Conservation (phyloP, 805 yeast genomes). For the Ogataea minuta region DNA sequence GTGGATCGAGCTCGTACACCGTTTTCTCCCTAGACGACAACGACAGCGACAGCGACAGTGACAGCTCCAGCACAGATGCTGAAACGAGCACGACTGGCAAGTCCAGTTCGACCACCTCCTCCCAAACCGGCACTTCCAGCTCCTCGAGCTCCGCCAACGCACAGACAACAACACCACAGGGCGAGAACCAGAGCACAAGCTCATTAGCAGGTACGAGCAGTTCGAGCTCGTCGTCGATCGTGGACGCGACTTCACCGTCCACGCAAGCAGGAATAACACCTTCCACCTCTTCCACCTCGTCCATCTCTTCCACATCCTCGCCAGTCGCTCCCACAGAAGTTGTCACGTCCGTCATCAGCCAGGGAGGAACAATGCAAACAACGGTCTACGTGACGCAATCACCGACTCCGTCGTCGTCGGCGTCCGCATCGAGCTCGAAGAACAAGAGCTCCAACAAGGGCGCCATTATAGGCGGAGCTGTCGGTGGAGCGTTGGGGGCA, state of each 20-base stretch:
- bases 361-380: constrained; percentile 27
- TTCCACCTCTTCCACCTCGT: constrained; percentile 9
- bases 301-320: constrained; percentile 16
- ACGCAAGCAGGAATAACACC: no score
- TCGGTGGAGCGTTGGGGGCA: constrained; percentile 36
- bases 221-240: no score
- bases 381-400: constrained; percentile 30
- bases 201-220: no score
- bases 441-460: constrained; percentile 31
- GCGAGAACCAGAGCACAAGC: no score
- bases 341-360: constrained; percentile 19
- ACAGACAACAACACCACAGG: constrained; percentile 2
- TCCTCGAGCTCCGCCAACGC: constrained; percentile 15
- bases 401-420: constrained; percentile 26
- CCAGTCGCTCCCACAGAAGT: constrained; percentile 16
- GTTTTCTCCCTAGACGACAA: constrained; percentile 41
- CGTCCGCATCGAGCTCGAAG: constrained; percentile 18
- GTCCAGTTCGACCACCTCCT: constrained; percentile 1
- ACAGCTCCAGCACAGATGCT: constrained; percentile 20
- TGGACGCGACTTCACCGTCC: no score
- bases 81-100: constrained; percentile 1
- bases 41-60: constrained; percentile 8
- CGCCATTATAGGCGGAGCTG: constrained; percentile 38
- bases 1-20: constrained; percentile 45
- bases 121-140: constrained; percentile 21